Evolutionary conservation across 148 eudicot genomes (phyloP), one percentile per base, ranked within the genome.

Genomic region (Cornus kousa): DNA sequence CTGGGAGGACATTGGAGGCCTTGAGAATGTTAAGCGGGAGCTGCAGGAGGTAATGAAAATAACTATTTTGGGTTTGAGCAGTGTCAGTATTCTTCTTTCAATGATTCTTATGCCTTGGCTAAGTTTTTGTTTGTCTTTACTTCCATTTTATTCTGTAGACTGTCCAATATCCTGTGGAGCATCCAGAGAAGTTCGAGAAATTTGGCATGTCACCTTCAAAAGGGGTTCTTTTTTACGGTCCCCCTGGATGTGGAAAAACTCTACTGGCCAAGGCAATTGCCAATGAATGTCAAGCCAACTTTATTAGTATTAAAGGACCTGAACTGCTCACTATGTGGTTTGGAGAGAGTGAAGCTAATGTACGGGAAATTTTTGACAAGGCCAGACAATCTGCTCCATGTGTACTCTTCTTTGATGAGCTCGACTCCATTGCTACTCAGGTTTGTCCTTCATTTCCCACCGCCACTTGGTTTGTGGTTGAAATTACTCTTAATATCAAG

Each of bases 301-400:
- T 88, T 77, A 85, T 88, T 57, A 88, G 90, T 66, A 59, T 88
- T 16, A 88, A 88, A 74, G 88, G 90, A 67, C 88, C 90, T 7
- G 90, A 88, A 70, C 74, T 88, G 82, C 85, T 88, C 22, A 88
- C 90, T 20, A 88, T 88, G 91, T 88, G 89, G 91, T 86, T 88
- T 67, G 91, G 89, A 69, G 91, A 88, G 77, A 86, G 89, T 74
- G 91, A 88, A 77, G 91, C 89, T 50, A 88, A 88, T 86, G 91
- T 88, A 50, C 77, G 87, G 1, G 89, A 86, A 68, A 86, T 86
- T n/a, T 88, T 88, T 71, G 91, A 88, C 85, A 88, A 88, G 75
- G 91, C 91, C 72, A 82, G 91, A 13, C 83, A 80, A 40, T 87
- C 89, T 33, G 89, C 91, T 53, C 89, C 89, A 0, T 85, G 89